Conservation (phyloP, 345 rosid genomes). For the Ricinus communis region DNA sequence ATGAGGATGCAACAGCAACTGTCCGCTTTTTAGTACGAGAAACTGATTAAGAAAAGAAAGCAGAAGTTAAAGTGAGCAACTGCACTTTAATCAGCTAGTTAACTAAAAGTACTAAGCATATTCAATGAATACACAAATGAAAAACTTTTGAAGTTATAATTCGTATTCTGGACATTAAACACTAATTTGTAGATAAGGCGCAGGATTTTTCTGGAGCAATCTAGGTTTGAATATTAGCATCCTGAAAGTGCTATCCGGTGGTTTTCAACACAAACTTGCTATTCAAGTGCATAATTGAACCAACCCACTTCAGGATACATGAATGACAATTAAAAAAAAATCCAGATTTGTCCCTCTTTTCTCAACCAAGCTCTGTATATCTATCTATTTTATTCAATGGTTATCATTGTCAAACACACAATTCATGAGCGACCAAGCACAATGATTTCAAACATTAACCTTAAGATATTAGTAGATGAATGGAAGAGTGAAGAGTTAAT, state of each 20-base stretch:
- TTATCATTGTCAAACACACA: background rate
- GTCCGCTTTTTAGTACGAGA: conserved; percentile 72
- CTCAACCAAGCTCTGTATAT: background rate
- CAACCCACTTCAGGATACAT: background rate
- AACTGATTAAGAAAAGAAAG: conserved; percentile 40
- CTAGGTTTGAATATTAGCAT: too few species aligned
- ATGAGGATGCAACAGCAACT: conserved; percentile 61
- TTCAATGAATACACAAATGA: background rate
- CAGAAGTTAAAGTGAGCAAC: conserved; percentile 8
- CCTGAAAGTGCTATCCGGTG: background rate
- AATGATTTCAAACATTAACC: background rate
- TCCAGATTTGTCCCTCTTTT: too few species aligned
- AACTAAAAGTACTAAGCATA: background rate
- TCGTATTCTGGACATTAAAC: too few species aligned
- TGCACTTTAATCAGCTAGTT: background rate
- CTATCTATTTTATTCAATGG: background rate
- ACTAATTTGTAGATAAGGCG: too few species aligned
- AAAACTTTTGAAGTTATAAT: too few species aligned
- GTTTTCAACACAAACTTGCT: background rate
- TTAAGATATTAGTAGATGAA: background rate
- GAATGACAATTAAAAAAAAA: background rate
- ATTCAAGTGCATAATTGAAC: background rate
- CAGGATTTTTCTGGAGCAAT: too few species aligned
- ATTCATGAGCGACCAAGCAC: too few species aligned
- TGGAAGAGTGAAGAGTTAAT: background rate